Conservation (phyloP, 2,329 filamentous ascomycete species). For the Pezicula radicicola region DNA sequence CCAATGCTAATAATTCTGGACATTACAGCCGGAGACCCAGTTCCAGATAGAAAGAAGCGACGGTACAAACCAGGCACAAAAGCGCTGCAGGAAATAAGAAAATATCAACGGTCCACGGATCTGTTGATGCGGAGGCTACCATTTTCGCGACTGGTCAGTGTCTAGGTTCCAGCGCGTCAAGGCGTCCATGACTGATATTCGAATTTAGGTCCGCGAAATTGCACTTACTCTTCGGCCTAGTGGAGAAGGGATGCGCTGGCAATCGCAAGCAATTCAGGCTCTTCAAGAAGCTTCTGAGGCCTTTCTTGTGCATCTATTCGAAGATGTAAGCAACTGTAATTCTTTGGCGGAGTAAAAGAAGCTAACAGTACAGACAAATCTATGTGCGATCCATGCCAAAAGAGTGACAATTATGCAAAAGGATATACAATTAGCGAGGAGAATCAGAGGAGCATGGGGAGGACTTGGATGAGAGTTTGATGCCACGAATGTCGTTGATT, state of each 20-base stretch:
- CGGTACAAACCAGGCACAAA: constrained; percentile 78
- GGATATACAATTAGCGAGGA: constrained; percentile 87
- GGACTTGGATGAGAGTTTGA: constrained; percentile 48
- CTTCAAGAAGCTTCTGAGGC: constrained; percentile 96
- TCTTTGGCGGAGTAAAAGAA: background rate
- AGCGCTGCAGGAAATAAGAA: constrained; percentile 86
- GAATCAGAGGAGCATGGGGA: constrained; percentile 77
- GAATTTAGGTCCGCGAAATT: constrained; percentile 65
- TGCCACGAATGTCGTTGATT: background rate
- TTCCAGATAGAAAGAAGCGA: constrained; percentile 58
- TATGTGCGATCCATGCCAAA: constrained; percentile 96
- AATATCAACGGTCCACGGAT: constrained; percentile 86
- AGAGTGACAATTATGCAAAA: constrained; percentile 97
- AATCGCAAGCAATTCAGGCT: constrained; percentile 90
- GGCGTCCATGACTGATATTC: background rate
- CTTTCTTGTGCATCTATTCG: constrained; percentile 93
- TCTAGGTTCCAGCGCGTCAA: constrained; percentile 14
- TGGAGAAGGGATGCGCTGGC: constrained; percentile 80
- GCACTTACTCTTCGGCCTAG: constrained; percentile 60
- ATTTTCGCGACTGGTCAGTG: constrained; percentile 68
- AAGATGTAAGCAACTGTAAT: constrained; percentile 48
- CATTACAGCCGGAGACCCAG: constrained; percentile 65
- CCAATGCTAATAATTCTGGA: constrained; percentile 3
- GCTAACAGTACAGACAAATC: constrained; percentile 55
- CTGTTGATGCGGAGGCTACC: constrained; percentile 79